A percentile compares a stretch with the other conserved stretches of the same genome.
phyloP scores from a whole-genome alignment of 2,329 filamentous ascomycete species.

The Stagonosporopsis vannaccii region DNA sequence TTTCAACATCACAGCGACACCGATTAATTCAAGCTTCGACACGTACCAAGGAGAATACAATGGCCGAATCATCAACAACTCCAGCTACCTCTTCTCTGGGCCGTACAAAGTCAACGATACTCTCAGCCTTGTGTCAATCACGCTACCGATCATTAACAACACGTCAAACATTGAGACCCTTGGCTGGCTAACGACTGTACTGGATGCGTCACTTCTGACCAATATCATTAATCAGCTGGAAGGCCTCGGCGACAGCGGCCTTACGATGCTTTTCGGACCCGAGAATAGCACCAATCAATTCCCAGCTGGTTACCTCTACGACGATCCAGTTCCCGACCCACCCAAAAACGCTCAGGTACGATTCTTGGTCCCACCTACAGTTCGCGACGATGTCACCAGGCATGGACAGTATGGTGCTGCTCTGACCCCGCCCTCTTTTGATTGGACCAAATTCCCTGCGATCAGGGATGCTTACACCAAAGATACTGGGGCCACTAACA shows the following conservation, averaged over 20 bases:
- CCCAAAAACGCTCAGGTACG: conserved; percentile 38
- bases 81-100: conserved; percentile 75
- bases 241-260: conserved; percentile 73
- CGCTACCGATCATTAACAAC: conserved; percentile 78
- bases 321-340: conserved; percentile 23
- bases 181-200: conserved; percentile 84
- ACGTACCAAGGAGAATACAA: conserved; percentile 52
- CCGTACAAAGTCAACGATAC: conserved; percentile 75
- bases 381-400: conserved; percentile 25
- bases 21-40: conserved; percentile 42
- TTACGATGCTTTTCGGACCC: conserved; percentile 75
- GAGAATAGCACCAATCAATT: conserved; percentile 67
- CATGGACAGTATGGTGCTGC: conserved; percentile 40
- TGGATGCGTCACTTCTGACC: conserved; percentile 71
- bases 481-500: conserved; percentile 61
- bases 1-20: conserved; percentile 66
- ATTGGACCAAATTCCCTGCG: conserved; percentile 68
- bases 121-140: conserved; percentile 80
- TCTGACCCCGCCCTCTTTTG: conserved; percentile 56
- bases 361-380: conserved; percentile 47
- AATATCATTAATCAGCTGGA: conserved; percentile 69
- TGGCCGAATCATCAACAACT: conserved; percentile 53
- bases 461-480: conserved; percentile 66
- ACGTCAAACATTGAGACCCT: conserved; percentile 68
- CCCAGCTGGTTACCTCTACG: conserved; percentile 44